Evolutionary conservation across 2,329 filamentous ascomycete genomes (phyloP), one percentile per base, ranked within the genome.

Genomic region (Phialocephala sp.): DNA sequence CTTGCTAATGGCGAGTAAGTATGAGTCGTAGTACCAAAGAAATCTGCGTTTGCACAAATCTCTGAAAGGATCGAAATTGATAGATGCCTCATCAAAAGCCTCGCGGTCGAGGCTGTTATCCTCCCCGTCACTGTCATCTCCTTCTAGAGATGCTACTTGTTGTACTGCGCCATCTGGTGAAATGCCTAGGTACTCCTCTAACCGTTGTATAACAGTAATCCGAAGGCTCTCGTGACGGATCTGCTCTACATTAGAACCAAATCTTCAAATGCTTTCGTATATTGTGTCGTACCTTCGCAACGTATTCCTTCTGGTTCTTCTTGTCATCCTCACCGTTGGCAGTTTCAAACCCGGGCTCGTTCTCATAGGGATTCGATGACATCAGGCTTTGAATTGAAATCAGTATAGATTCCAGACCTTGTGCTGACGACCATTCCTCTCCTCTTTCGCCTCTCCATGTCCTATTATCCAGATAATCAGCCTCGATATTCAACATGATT

Each of bases 351-450:
- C 95, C 95, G 1, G 95, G 95, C 77, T 99, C 95, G 73, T 98
- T 97, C 76, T 95, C 92, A 78, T 97, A 98, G 0, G 94, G 95
- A 72, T 97, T 97, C 35, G 87, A 81, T 0, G 93, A 97, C 90
- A 99, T 94, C 54, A 99, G 83, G 77, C 94, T 97, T 79, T 99
- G 95, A 64, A 99, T 97, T 5, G 94, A 98, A 61, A 98, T 87
- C 57, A 99, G 79, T 58, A 98, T 92, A 0, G 94, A 98, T 77
- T 98, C 95, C 0, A 99, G 83, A 8, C 95, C 94, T 77, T 98
- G 95, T 0, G 94, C 95, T 18, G 94, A 93, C 18, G 94, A 97
- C 95, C 95, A 99, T 77, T 97, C 89, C 78, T 98, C 95, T 63
- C 94, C 93, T 18, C 88, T 85, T 75, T 97, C 91, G 35, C 94